Evolutionary conservation across 1,139 yeast species (phyloP).

Genomic region (Yamadazyma triangularis): DNA sequence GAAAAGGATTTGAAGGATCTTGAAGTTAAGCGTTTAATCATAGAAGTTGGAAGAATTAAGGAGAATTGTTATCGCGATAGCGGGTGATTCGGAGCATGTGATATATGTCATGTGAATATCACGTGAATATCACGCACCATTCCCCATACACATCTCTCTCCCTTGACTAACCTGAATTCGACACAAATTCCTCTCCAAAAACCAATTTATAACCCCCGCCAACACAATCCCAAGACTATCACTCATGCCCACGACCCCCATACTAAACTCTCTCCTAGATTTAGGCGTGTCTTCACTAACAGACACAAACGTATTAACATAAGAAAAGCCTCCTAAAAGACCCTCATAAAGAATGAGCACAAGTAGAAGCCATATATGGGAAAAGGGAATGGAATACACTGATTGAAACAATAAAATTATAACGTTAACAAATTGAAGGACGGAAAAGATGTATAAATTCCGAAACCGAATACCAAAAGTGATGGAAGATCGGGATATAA

Average conservation of each 20-base stretch:
- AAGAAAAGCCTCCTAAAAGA: conserved; percentile 82
- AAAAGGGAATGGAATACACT: conserved; percentile 52
- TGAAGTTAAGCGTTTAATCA: too few species aligned
- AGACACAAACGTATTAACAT: conserved; percentile 80
- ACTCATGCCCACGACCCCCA: conserved; percentile 92
- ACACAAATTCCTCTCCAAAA: conserved; percentile 74
- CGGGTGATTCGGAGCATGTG: background rate
- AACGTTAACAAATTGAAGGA: conserved; percentile 67
- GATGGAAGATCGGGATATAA: conserved; percentile 82
- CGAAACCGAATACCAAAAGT: conserved; percentile 55
- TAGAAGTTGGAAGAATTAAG: conserved; percentile 23
- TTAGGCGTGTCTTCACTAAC: conserved; percentile 62
- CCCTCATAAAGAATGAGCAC: conserved; percentile 78
- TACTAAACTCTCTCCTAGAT: conserved; percentile 70
- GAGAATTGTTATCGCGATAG: background rate
- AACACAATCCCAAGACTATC: conserved; percentile 84
- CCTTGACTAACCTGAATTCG: conserved; percentile 59
- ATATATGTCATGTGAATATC: background rate
- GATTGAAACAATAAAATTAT: conserved; percentile 61
- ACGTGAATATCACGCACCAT: too few species aligned
- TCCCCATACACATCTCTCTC: conserved; percentile 66
- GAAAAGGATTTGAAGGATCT: conserved; percentile 45
- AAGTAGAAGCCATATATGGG: conserved; percentile 54
- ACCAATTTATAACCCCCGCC: conserved; percentile 73
- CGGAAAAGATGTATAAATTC: conserved; percentile 56